These are phyloP conservation scores for Phytopythium mirpurense DNA, from an alignment of 352 stramenopile genomes.

Conservation along the genomic window DNA sequence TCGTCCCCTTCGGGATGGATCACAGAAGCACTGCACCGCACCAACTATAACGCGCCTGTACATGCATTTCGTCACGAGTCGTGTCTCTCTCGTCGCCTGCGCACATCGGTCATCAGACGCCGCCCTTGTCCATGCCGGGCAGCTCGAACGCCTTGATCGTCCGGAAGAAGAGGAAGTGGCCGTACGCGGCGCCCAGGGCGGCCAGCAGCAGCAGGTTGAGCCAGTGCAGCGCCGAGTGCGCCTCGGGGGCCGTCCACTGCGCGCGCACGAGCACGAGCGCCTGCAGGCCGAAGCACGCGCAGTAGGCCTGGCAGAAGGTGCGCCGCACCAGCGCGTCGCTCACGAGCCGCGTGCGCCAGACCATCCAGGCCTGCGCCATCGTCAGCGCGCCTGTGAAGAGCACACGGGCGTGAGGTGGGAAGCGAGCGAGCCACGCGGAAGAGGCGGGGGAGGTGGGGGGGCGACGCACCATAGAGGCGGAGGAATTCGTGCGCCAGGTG, in stretches of 20 bases:
- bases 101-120: conserved; percentile 22
- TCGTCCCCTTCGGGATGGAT: background rate
- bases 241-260: conserved; percentile 65
- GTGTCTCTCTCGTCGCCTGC: background rate
- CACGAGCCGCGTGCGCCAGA: conserved; percentile 82
- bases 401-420: background rate
- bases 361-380: conserved; percentile 79
- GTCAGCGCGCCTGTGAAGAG: conserved; percentile 52
- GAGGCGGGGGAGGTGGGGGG: background rate
- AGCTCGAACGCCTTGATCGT: conserved; percentile 87
- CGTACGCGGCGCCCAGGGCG: conserved; percentile 60
- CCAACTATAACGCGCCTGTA: conserved; percentile 4
- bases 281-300: conserved; percentile 83
- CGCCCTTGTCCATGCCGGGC: conserved; percentile 49
- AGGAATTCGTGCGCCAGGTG: conserved; percentile 85
- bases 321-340: conserved; percentile 78
- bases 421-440: background rate
- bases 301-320: conserved; percentile 87
- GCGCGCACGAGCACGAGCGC: conserved; percentile 63
- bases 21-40: too few relatives aligned
- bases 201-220: conserved; percentile 73
- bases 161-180: conserved; percentile 85
- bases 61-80: background rate
- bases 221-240: conserved; percentile 78
- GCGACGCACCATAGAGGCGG: conserved; percentile 64